phyloP scores from a whole-genome alignment of 73 alveolate genomes.

The Blepharisma japonicum region DNA sequence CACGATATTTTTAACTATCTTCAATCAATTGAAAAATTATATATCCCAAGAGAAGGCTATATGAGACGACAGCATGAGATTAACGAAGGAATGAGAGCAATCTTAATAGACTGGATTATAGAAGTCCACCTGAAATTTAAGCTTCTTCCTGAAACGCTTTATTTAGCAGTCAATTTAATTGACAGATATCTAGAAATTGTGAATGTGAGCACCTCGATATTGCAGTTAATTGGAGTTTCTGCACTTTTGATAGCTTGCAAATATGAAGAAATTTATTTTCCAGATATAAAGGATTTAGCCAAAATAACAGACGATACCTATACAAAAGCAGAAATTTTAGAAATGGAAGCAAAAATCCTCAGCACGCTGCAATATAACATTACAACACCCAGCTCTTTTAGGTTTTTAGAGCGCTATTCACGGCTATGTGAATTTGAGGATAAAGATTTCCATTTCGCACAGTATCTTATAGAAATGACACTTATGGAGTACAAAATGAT shows the following conservation, averaged over 20 bases:
- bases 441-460: conserved; percentile 58
- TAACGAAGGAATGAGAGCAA: conserved; percentile 79
- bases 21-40: not conserved
- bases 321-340: conserved; percentile 74
- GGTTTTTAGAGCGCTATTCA: conserved; percentile 70
- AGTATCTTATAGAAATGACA: conserved; percentile 79
- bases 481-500: conserved; percentile 69
- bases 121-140: conserved; percentile 82
- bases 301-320: conserved; percentile 88
- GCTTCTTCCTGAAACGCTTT: conserved; percentile 68
- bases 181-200: conserved; percentile 77
- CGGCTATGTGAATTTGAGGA: conserved; percentile 57
- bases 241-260: conserved; percentile 87
- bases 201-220: conserved; percentile 55
- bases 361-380: conserved; percentile 62
- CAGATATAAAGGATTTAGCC: conserved; percentile 85
- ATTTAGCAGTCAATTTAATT: conserved; percentile 77
- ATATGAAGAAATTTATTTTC: conserved; percentile 90
- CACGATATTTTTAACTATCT: too few species aligned
- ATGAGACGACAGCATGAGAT: conserved; percentile 76
- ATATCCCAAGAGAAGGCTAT: conserved; percentile 54
- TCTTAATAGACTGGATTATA: conserved; percentile 86
- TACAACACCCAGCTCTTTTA: conserved; percentile 65
- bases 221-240: conserved; percentile 85
- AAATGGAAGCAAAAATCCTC: conserved; percentile 78